Evolutionary conservation across 768 basidiomycete genomes (phyloP), one percentile per base, ranked within the genome.

Genomic region (Phaffia australis): DNA sequence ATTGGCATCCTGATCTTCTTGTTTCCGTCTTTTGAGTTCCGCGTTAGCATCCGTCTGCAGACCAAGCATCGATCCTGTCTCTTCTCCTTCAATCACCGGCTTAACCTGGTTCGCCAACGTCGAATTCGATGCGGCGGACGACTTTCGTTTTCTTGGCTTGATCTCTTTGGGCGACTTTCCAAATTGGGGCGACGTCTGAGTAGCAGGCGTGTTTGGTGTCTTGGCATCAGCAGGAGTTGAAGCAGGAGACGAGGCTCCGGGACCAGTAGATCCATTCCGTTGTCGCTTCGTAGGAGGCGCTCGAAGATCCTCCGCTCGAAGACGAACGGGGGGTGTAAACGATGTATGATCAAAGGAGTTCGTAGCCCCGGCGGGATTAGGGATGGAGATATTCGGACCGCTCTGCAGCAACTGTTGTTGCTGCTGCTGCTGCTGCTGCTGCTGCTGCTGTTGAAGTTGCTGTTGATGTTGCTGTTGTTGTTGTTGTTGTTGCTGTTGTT

Each of bases 271-370:
- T 11, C 60, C 42, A 25, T 61, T 67, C 35, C 66, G 35, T 61
- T 54, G 55, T 35, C 66, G 66, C 48, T 67, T 67, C 27, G 60
- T 42, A 3, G 66, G 65, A 32, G 66, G 66, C 54, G 66, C 59
- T 23, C 66, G 66, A 30, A 67, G 60, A 49, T 67, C 66, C 46
- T 67, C 66, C 7, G 59, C 47, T 19, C 66, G 60, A 21, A 67
- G 60, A 7, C 60, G 51, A 11, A 42, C n/a, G 15, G 66, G 42
- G 4, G 57, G 56, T 14, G 23, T 48, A 50, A 67, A 67, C 8
- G 66, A 19, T 2, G 47, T 48, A 18, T 55, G 60, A 30, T 60
- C 59, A 25, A 60, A 60, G 3, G 29, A 11, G 42, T 30, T 42
- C 32, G 57, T 32, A 6, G 23, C 14, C 5, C n/a, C 35, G 30